Evolutionary conservation across 768 basidiomycete genomes (phyloP).

Genomic region (Pisolithus albus): DNA sequence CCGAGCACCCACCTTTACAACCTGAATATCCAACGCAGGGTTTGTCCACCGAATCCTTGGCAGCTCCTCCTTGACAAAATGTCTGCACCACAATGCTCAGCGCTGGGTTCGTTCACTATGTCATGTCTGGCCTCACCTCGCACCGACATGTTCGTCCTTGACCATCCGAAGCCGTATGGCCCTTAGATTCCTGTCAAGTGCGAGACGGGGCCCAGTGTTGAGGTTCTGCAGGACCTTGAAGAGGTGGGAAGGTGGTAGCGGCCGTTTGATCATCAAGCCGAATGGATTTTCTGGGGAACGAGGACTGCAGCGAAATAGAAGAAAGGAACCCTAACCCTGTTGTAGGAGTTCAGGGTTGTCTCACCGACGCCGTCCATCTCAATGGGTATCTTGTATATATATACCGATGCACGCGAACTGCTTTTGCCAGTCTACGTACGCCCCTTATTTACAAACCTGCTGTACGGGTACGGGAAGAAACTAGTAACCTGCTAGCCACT

Average conservation of each 20-base stretch:
- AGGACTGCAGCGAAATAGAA: too few relatives aligned
- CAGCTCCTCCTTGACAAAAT: constrained; percentile 75
- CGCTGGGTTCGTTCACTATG: constrained; percentile 29
- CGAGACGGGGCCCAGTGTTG: constrained; percentile 44
- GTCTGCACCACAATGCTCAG: constrained; percentile 32
- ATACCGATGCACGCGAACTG: too few relatives aligned
- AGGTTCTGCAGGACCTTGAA: constrained; percentile 48
- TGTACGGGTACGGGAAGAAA: too few relatives aligned
- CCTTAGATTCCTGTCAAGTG: constrained; percentile 41
- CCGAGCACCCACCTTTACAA: constrained; percentile 35
- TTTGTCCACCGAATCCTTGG: constrained; percentile 75
- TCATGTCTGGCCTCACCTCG: constrained; percentile 41
- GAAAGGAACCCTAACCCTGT: too few relatives aligned
- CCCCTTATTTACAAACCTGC: too few relatives aligned
- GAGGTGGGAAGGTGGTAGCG: constrained; percentile 48
- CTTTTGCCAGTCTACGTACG: too few relatives aligned
- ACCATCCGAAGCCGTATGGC: constrained; percentile 52
- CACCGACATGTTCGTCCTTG: constrained; percentile 68
- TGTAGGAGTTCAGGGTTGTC: too few relatives aligned
- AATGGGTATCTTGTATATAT: too few relatives aligned
- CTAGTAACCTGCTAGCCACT: too few relatives aligned
- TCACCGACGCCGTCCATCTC: too few relatives aligned
- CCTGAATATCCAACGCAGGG: constrained; percentile 54
- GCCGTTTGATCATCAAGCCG: constrained; percentile 17
- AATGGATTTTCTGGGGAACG: too few relatives aligned